phyloP scores from a whole-genome alignment of 1,284 basidiomycete genomes.

The Fomitopsis schrenkii region DNA sequence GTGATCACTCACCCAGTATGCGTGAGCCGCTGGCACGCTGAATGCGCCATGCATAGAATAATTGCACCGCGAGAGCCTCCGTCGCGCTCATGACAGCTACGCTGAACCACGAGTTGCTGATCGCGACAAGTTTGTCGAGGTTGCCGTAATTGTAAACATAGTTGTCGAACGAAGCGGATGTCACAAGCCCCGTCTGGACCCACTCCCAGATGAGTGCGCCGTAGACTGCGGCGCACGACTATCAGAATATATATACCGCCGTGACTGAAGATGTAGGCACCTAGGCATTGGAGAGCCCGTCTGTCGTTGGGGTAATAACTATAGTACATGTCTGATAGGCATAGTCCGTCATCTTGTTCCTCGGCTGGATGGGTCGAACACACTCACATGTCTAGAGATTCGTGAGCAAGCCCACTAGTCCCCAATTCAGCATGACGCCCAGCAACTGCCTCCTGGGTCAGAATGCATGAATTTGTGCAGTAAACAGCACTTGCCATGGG shows the following conservation, averaged over 20 bases:
- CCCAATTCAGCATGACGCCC: background rate
- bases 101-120: background rate
- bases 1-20: background rate
- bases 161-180: background rate
- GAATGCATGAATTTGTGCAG: background rate
- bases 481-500: background rate
- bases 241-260: background rate
- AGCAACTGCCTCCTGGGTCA: background rate
- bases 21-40: background rate
- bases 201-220: background rate
- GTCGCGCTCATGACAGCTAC: background rate
- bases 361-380: background rate
- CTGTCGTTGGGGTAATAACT: background rate
- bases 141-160: background rate
- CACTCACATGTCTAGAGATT: background rate
- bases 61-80: background rate
- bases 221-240: background rate
- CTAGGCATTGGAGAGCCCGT: background rate
- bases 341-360: background rate
- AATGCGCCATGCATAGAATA: background rate
- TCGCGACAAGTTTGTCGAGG: background rate
- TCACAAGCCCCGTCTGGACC: background rate
- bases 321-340: background rate
- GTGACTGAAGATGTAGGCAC: background rate
- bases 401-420: background rate